Conservation (phyloP, 2,329 filamentous ascomycete species). For the Acrodontium crateriforme region DNA sequence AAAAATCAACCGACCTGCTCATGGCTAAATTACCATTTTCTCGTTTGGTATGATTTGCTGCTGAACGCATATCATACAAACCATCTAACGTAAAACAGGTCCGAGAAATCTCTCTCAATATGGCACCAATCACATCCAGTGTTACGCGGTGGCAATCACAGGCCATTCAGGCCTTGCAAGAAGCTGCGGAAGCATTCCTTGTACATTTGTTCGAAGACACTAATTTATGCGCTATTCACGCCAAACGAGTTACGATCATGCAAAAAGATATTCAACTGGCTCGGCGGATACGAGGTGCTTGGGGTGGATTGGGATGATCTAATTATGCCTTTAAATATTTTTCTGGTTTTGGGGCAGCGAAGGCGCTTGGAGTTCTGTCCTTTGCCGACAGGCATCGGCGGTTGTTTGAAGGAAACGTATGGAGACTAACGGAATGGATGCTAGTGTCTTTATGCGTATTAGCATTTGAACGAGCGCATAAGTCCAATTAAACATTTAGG, state of each 20-base stretch:
- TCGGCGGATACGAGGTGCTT: constrained; percentile 76
- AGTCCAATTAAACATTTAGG: too few species aligned
- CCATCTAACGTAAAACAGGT: constrained; percentile 29
- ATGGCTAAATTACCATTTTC: constrained; percentile 98
- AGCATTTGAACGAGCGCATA: too few species aligned
- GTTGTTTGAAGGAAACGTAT: too few species aligned
- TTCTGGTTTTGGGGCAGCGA: constrained; percentile 5
- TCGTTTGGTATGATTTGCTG: constrained; percentile 49
- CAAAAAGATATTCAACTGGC: constrained; percentile 96
- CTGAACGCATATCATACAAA: not conserved
- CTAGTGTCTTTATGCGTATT: too few species aligned
- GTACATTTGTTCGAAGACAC: constrained; percentile 97
- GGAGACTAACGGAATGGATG: too few species aligned
- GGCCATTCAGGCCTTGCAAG: constrained; percentile 91
- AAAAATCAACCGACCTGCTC: constrained; percentile 91
- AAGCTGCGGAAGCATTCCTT: constrained; percentile 97
- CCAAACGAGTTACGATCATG: constrained; percentile 98
- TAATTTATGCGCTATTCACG: constrained; percentile 96
- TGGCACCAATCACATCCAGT: constrained; percentile 52
- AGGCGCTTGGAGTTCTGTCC: constrained; percentile 6
- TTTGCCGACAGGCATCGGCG: too few species aligned
- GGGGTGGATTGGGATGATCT: constrained; percentile 27
- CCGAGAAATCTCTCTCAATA: constrained; percentile 90
- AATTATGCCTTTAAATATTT: not conserved
- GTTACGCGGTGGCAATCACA: constrained; percentile 96